Evolutionary conservation across 768 basidiomycete species (phyloP).

Genomic region (Tulasnella sp.): DNA sequence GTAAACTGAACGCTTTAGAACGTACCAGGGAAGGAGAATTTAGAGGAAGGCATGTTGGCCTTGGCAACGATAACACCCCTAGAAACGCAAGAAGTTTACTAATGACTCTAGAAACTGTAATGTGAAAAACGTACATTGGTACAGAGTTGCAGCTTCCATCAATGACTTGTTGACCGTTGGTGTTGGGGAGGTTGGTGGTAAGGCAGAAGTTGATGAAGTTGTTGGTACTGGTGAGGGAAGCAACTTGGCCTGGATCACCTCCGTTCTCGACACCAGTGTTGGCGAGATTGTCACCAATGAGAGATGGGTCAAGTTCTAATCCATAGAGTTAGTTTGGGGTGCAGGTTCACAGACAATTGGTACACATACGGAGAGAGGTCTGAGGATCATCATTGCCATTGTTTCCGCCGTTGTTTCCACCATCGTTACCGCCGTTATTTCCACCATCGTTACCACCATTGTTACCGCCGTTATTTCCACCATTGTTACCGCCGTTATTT

Average conservation of each 20-base stretch:
- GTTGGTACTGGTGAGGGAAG: constrained; percentile 42
- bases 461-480: constrained; percentile 15
- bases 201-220: constrained; percentile 51
- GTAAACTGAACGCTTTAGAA: no score
- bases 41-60: constrained; percentile 36
- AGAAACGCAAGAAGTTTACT: no score
- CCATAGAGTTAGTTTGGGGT: constrained; percentile 35
- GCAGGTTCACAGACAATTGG: constrained; percentile 17
- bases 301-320: constrained; percentile 38
- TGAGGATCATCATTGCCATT: background rate
- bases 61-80: constrained; percentile 40
- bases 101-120: no score
- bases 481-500: constrained; percentile 16
- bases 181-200: constrained; percentile 36
- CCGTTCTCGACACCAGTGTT: constrained; percentile 37
- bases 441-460: constrained; percentile 1
- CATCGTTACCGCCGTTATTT: constrained; percentile 1
- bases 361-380: no score
- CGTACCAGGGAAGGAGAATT: constrained; percentile 38
- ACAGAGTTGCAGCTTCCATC: constrained; percentile 47
- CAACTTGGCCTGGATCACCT: constrained; percentile 35
- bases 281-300: constrained; percentile 38
- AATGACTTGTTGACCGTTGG: constrained; percentile 42
- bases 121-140: no score
- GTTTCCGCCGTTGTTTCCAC: background rate